Conservation (phyloP, 495 filamentous ascomycete species). For the Xylaria acuta region DNA sequence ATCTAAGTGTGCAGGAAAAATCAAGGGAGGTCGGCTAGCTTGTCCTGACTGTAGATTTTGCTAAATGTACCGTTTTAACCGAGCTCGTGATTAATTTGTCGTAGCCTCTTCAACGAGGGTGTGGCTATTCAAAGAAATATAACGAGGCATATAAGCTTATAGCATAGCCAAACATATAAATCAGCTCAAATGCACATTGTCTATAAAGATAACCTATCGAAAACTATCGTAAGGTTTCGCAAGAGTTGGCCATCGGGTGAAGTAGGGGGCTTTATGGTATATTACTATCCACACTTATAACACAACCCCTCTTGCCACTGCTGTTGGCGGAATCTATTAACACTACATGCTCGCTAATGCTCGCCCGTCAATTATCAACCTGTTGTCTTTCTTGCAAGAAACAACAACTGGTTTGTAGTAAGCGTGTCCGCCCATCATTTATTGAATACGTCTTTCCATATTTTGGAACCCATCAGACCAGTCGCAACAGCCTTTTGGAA, state of each 20-base stretch:
- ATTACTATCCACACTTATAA: constrained; percentile 23
- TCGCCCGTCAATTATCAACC: constrained; percentile 20
- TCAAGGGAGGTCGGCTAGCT: background rate
- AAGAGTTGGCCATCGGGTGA: background rate
- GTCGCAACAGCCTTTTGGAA: constrained; percentile 12
- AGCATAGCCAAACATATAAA: background rate
- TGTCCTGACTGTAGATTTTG: background rate
- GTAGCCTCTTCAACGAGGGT: background rate
- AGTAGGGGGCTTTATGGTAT: constrained; percentile 13
- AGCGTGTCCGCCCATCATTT: constrained; percentile 6
- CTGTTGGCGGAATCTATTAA: constrained; percentile 23
- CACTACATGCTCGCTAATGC: constrained; percentile 21
- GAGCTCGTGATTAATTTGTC: background rate
- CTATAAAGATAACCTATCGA: constrained; percentile 1
- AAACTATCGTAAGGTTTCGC: background rate
- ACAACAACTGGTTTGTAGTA: constrained; percentile 6
- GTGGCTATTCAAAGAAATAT: background rate
- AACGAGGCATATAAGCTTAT: background rate
- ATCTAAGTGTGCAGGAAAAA: background rate
- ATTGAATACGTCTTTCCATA: constrained; percentile 3
- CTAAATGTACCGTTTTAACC: background rate
- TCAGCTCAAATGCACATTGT: background rate
- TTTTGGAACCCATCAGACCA: constrained; percentile 13
- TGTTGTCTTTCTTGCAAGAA: constrained; percentile 9
- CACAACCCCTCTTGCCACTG: constrained; percentile 7